A percentile compares a stretch with the other conserved stretches of the same genome.
Conservation (phyloP, 495 filamentous ascomycete species). For the Parachaetomium inaequale region DNA sequence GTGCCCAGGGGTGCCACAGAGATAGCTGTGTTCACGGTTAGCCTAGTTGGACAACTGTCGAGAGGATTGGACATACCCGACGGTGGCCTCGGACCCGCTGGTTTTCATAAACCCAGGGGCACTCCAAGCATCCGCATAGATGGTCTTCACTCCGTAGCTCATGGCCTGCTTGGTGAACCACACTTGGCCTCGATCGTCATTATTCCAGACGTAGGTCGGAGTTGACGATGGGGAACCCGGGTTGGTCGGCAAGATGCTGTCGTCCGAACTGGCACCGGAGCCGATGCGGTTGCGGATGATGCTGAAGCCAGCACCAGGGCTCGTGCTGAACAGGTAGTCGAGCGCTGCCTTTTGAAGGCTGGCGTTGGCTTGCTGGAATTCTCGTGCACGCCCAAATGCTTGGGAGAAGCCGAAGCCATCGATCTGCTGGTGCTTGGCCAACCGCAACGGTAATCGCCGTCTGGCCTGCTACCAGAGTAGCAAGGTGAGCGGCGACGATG, state of each 20-base stretch:
- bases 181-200: background rate
- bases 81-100: background rate
- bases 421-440: background rate
- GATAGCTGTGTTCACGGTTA: too few species aligned
- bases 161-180: background rate
- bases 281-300: background rate
- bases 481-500: background rate
- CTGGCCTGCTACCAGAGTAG: background rate
- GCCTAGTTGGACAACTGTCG: too few species aligned
- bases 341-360: background rate
- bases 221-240: background rate
- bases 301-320: background rate
- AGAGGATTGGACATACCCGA: background rate
- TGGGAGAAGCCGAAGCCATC: background rate
- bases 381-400: background rate
- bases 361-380: background rate
- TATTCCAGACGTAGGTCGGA: background rate
- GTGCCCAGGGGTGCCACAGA: slow-evolving; percentile 47
- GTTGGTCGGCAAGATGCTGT: background rate
- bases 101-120: background rate
- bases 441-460: background rate
- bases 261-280: background rate
- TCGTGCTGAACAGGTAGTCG: background rate
- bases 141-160: background rate
- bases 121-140: background rate